phyloP scores from a whole-genome alignment of 768 basidiomycete genomes.

The Rhodotorula graminis region DNA sequence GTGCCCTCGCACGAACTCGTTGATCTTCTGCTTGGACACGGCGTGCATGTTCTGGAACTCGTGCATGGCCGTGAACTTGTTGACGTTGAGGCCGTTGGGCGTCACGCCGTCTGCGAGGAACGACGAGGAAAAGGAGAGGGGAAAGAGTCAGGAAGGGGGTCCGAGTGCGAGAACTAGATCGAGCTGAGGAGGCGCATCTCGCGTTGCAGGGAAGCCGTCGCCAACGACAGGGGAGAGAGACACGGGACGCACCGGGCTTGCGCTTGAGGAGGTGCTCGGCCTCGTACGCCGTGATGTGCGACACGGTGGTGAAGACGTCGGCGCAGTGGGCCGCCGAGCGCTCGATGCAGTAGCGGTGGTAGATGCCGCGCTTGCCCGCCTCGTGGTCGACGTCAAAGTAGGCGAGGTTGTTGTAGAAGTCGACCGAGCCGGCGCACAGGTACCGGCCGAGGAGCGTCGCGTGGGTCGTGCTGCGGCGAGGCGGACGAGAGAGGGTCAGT shows the following conservation, averaged over 20 bases:
- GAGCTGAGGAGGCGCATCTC: too few species aligned
- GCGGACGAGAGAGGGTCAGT: neutral
- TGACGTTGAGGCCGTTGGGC: constrained; percentile 95
- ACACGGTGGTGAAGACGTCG: constrained; percentile 97
- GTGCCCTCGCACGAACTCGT: constrained; percentile 94
- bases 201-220: too few species aligned
- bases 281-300: constrained; percentile 97
- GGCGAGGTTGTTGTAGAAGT: constrained; percentile 98
- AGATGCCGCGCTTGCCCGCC: constrained; percentile 97
- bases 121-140: too few species aligned
- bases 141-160: neutral
- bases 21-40: constrained; percentile 90
- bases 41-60: constrained; percentile 88
- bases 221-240: too few species aligned
- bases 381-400: constrained; percentile 99
- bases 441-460: constrained; percentile 97
- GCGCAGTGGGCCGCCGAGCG: constrained; percentile 88
- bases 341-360: constrained; percentile 97
- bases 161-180: too few species aligned
- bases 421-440: constrained; percentile 94
- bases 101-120: constrained; percentile 68
- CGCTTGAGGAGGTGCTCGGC: constrained; percentile 92
- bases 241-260: constrained; percentile 56
- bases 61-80: constrained; percentile 99
- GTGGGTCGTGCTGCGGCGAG: constrained; percentile 64